These are phyloP conservation scores for Malus hybrid DNA, from an alignment of 331 rosid species.

Conservation along the genomic window DNA sequence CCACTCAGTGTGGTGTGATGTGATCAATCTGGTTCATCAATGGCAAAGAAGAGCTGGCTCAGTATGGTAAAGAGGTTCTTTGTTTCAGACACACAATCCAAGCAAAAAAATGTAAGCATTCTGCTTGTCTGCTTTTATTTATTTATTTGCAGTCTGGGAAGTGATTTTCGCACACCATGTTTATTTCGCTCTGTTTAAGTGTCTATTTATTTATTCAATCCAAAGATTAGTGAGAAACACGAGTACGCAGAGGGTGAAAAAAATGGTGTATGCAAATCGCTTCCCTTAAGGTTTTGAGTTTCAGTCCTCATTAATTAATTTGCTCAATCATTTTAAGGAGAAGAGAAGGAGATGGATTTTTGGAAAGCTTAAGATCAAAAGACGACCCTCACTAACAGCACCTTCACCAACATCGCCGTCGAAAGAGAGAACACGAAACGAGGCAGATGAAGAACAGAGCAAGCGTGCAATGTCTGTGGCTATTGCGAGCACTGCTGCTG, in stretches of 20 bases:
- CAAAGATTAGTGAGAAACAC: too few relatives aligned
- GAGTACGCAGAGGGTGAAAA: too few relatives aligned
- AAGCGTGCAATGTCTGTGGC: conserved; percentile 52
- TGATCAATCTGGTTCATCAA: conserved; percentile 27
- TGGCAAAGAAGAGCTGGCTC: conserved; percentile 83
- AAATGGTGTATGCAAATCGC: not conserved
- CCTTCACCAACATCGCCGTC: conserved; percentile 33
- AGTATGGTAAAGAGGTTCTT: conserved; percentile 54
- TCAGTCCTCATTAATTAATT: not conserved
- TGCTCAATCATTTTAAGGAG: conserved; percentile 24
- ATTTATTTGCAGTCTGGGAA: not conserved
- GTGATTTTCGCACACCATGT: too few relatives aligned
- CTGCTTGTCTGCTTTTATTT: not conserved
- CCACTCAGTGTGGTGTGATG: not conserved
- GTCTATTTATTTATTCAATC: too few relatives aligned
- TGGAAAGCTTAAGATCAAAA: conserved; percentile 48
- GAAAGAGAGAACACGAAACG: conserved; percentile 21
- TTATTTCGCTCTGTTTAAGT: too few relatives aligned
- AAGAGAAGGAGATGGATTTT: conserved; percentile 68
- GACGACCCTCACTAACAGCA: conserved; percentile 43
- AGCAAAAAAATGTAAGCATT: conserved; percentile 53
- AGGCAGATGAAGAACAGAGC: conserved; percentile 56
- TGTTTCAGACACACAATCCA: conserved; percentile 40
- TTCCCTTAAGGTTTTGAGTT: not conserved
- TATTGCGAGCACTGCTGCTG: conserved; percentile 53